These are phyloP conservation scores for Mycena epipterygia DNA, from an alignment of 768 basidiomycete species.

Conservation along the genomic window DNA sequence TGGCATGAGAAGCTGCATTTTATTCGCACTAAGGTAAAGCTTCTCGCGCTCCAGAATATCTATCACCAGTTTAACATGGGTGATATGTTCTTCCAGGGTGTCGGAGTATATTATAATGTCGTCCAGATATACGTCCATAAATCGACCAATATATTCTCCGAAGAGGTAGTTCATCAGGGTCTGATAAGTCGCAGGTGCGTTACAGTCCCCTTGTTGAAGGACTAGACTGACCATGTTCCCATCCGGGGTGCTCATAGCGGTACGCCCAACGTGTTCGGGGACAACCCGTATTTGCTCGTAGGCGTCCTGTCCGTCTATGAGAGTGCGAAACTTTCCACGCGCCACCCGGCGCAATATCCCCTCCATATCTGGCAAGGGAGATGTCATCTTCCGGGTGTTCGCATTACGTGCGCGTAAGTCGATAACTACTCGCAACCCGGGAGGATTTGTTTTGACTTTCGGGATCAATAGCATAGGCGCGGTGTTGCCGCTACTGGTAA, in stretches of 20 bases:
- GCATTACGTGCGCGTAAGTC: too few relatives aligned
- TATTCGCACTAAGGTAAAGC: slow-evolving; percentile 53
- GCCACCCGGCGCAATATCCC: slow-evolving; percentile 9
- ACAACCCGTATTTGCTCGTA: slow-evolving; percentile 56
- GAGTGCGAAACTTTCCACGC: background rate
- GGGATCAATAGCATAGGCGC: too few relatives aligned
- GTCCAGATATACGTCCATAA: too few relatives aligned
- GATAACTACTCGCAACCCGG: too few relatives aligned
- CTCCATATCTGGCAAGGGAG: slow-evolving; percentile 11
- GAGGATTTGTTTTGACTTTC: too few relatives aligned
- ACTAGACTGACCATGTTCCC: too few relatives aligned
- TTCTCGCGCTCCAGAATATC: slow-evolving; percentile 46
- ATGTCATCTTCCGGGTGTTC: slow-evolving; percentile 11
- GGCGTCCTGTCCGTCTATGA: slow-evolving; percentile 50
- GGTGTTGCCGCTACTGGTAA: too few relatives aligned
- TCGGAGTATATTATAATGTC: slow-evolving; percentile 58
- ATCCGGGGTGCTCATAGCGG: slow-evolving; percentile 45
- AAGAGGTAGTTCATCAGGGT: slow-evolving; percentile 52
- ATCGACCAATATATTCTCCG: slow-evolving; percentile 43
- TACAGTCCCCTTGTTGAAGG: too few relatives aligned
- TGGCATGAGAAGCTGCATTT: slow-evolving; percentile 43
- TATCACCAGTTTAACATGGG: slow-evolving; percentile 47
- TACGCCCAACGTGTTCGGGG: too few relatives aligned
- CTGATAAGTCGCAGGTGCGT: too few relatives aligned
- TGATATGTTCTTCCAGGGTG: slow-evolving; percentile 48